Base-by-base conservation (phyloP, 345 rosid genomes). In the Kernera saxatilis region DNA sequence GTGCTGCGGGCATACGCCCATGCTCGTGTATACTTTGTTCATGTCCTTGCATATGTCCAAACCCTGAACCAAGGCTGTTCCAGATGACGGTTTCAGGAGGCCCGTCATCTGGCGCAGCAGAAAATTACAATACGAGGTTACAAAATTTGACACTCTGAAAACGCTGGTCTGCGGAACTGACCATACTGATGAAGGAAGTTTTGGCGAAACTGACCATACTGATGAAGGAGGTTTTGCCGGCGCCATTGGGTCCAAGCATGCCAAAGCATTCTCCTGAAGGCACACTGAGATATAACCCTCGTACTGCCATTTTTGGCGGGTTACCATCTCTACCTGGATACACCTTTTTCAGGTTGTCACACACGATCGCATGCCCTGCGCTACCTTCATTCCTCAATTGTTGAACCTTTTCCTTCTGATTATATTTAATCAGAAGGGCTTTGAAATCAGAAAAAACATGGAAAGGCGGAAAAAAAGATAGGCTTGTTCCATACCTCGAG, bases 1-100 rank as follows among this genome's bases (percentile, higher is more conserved):
- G 25, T 93, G 92, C 69, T 93, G 98, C 2, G 97, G 98, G 74
- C 98, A 93, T 26, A 93, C 97, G 3, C 98, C 98, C 88, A 93
- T 91, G 80, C 85, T 86, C 12, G 92, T 85, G 71, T 93, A 89
- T 44, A 93, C 82, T 76, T 82, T 78, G 40, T 84, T 87, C 93
- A 91, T 93, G 44, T 85, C 77, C 51, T 82, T 87, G 70, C 56
- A 64, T 72, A 93, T 81, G 71, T 93, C 96, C 19, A 87, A 69
- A 69, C 91, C 94, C 71, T 93, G 84, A 75, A 91, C 87, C 49
- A 71, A 85, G 6, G 98, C 97, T 39, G 91, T 67, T 45, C 98
- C 97, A 13, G 92, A 76, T 61, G 89, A 82, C 43, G 98, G 94
- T 69, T 84, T 86, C 27, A 82, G 78, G 63, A 93, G 93, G 54